Conservation (phyloP, 768 basidiomycete species). For the Amanita rubescens region DNA sequence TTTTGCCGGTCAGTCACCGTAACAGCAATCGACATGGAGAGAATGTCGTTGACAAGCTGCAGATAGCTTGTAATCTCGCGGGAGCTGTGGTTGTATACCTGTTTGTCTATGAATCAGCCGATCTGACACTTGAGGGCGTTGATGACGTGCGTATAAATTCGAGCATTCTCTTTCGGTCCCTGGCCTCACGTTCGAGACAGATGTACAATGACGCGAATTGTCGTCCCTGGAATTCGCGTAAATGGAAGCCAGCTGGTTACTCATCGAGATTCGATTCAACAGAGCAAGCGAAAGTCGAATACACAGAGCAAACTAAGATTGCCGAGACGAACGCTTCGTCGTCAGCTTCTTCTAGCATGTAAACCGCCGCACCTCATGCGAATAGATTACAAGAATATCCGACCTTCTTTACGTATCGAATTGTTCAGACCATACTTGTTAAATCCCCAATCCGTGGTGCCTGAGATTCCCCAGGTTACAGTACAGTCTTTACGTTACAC, state of each 20-base stretch:
- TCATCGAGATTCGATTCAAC: conserved; percentile 28
- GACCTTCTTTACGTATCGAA: too few species aligned
- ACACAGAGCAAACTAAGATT: too few species aligned
- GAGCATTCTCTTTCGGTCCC: background rate
- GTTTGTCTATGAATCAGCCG: conserved; percentile 70
- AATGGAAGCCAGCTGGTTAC: conserved; percentile 57
- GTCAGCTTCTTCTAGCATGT: background rate
- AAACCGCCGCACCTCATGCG: background rate
- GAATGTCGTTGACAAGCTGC: background rate
- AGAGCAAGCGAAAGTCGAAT: conserved; percentile 34
- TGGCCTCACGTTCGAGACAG: conserved; percentile 16
- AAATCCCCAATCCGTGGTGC: too few species aligned
- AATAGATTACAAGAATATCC: too few species aligned
- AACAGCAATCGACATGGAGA: background rate
- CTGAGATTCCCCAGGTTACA: too few species aligned
- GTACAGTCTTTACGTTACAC: too few species aligned
- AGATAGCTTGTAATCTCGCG: conserved; percentile 46
- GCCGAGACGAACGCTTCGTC: background rate
- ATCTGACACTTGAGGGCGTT: conserved; percentile 60
- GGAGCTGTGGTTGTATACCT: conserved; percentile 57
- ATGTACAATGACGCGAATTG: conserved; percentile 61
- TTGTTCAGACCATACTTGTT: too few species aligned
- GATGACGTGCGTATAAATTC: conserved; percentile 32
- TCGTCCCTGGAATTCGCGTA: conserved; percentile 58
- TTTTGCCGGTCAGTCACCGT: conserved; percentile 43